Evolutionary conservation across 306 rosid species (phyloP), one percentile per base, ranked within the genome.

Genomic region (Castanea sativa): DNA sequence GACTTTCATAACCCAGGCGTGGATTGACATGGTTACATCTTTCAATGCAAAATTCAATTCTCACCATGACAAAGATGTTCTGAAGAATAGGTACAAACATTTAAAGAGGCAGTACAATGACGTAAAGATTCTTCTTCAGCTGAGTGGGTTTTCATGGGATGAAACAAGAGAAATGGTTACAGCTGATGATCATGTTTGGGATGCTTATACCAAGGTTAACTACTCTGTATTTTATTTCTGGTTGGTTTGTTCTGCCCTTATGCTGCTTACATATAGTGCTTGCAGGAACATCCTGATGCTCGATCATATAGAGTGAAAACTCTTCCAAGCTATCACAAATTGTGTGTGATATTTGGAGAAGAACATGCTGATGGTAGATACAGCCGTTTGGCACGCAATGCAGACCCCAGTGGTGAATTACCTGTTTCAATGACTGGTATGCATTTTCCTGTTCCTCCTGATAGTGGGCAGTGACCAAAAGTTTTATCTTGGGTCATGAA

Each of bases 251-350:
- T 76, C n/a, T 77, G 63, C 75, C 75, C 41, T 79, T 74, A 23
- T 79, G 73, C 76, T 57, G 68, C 85, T 78, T 76, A 84, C 67
- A n/a, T 75, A 61, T 68, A 73, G 77, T 80, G 81, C 73, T 45
- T 80, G 87, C 88, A 92, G 97, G 90, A 25, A 70, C 92, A 89
- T 77, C 90, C 93, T 70, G 97, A 87, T 84, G 89, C 91, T 73
- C 94, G 90, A 83, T 64, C 89, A 52, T 89, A 88, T 71, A 86
- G 94, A 87, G 93, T 90, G 72, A 92, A 92, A 87, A 92, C 97
- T 52, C 83, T 90, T 53, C 91, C 89, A 20, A 87, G 94, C 85
- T 92, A 86, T 80, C 71, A 72, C 71, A 92, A 92, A 80, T 80
- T 92, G 81, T 76, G 91, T 64, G 79, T 78, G 60, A 87, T 92